These are phyloP conservation scores for Helianthus tuberosus DNA, from an alignment of 129 eudicot species.

Conservation along the genomic window DNA sequence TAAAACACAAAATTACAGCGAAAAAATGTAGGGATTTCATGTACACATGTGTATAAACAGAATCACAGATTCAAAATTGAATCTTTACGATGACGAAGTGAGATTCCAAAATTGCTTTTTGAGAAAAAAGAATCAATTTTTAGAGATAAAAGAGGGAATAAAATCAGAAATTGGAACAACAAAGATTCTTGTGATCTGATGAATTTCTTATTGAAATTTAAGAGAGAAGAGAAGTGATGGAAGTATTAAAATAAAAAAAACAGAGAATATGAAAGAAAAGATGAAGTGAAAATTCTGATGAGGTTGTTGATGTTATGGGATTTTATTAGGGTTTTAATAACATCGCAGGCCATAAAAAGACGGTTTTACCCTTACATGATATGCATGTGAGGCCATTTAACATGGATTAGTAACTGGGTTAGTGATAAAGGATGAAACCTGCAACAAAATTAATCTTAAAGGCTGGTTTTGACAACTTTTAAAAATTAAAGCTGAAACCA, in stretches of 20 bases:
- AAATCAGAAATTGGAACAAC: neutral
- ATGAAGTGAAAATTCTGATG: constrained; percentile 23
- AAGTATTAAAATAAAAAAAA: neutral
- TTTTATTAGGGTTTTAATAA: no score
- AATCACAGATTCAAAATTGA: constrained; percentile 10
- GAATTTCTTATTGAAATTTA: constrained; percentile 8
- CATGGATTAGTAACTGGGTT: no score
- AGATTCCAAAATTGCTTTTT: constrained; percentile 24
- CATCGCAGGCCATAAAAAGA: no score
- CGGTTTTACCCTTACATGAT: no score
- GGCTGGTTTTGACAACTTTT: no score
- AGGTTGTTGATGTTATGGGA: no score
- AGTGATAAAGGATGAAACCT: no score
- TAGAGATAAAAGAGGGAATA: constrained; percentile 27
- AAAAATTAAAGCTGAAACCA: no score
- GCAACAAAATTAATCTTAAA: no score
- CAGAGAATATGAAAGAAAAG: neutral
- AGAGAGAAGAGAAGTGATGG: neutral
- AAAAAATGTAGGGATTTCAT: neutral
- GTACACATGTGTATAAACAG: constrained; percentile 1
- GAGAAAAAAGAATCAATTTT: constrained; percentile 29
- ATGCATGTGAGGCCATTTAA: no score
- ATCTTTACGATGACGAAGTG: constrained; percentile 15
- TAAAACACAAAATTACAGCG: neutral
- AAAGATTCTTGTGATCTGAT: constrained; percentile 24